phyloP scores from a whole-genome alignment of 306 rosid genomes.

The Inga laurina region DNA sequence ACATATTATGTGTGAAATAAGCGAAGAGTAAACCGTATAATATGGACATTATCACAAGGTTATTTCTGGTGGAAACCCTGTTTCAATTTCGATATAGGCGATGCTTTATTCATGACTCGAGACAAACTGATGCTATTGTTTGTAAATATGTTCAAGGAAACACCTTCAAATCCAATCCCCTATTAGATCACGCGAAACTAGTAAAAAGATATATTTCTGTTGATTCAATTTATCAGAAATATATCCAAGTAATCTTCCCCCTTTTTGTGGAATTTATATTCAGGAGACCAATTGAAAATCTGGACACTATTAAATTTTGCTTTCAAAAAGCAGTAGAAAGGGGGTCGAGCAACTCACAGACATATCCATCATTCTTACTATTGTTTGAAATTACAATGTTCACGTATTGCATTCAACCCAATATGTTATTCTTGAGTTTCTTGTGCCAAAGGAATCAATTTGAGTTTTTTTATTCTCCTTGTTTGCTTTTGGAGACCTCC shows the following conservation, averaged over 20 bases:
- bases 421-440: not conserved
- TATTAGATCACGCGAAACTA: not conserved
- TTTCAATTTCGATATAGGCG: constrained; percentile 5
- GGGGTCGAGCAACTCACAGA: constrained; percentile 2
- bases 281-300: not conserved
- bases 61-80: not conserved
- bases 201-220: not conserved
- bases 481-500: not conserved
- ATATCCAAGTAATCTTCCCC: not conserved
- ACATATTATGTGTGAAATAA: not conserved
- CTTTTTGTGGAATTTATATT: not conserved
- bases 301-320: not conserved
- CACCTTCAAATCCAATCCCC: not conserved
- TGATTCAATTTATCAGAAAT: constrained; percentile 10
- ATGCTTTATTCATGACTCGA: not conserved
- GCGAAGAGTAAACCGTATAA: not conserved
- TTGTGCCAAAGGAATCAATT: not conserved
- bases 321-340: not conserved
- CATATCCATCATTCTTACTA: not conserved
- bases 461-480: not conserved
- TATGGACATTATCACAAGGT: not conserved
- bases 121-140: not conserved
- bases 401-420: not conserved
- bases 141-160: not conserved
- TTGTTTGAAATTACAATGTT: not conserved